phyloP scores from a whole-genome alignment of 805 yeast species.

The Kuraishia molischiana region DNA sequence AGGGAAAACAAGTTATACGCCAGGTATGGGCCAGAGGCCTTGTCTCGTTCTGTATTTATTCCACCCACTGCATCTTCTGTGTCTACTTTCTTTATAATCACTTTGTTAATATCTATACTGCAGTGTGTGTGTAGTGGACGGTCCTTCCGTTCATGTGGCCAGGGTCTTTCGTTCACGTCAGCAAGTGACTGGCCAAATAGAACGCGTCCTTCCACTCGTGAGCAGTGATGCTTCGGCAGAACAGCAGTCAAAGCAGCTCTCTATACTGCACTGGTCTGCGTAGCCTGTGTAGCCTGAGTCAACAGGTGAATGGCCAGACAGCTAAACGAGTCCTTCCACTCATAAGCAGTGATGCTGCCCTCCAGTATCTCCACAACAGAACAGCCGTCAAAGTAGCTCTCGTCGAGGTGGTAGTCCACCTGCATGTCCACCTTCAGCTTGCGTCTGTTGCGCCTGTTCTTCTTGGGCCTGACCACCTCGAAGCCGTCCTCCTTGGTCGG shows the following conservation, averaged over 20 bases:
- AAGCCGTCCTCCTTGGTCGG: slow-evolving; percentile 1
- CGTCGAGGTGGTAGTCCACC: slow-evolving; percentile 12
- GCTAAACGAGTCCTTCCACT: slow-evolving; percentile 11
- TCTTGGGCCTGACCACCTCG: neutral
- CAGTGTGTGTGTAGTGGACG: no score
- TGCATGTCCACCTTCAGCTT: slow-evolving; percentile 1
- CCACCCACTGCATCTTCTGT: no score
- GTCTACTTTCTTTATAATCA: no score
- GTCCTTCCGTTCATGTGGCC: no score
- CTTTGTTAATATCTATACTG: no score
- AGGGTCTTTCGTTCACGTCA: no score
- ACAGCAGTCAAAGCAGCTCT: no score
- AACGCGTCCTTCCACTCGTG: slow-evolving; percentile 1
- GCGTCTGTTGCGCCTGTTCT: neutral
- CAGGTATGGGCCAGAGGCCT: no score
- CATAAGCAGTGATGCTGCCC: neutral
- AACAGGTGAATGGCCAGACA: slow-evolving; percentile 12
- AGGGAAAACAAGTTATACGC: no score
- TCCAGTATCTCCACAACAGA: slow-evolving; percentile 6
- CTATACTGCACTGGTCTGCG: neutral
- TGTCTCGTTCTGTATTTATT: no score
- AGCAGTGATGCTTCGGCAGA: no score
- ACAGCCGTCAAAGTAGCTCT: slow-evolving; percentile 11
- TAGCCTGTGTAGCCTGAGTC: neutral
- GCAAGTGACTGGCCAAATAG: neutral